Evolutionary conservation across 2,329 filamentous ascomycete species (phyloP).

Genomic region (Cadophora malorum): DNA sequence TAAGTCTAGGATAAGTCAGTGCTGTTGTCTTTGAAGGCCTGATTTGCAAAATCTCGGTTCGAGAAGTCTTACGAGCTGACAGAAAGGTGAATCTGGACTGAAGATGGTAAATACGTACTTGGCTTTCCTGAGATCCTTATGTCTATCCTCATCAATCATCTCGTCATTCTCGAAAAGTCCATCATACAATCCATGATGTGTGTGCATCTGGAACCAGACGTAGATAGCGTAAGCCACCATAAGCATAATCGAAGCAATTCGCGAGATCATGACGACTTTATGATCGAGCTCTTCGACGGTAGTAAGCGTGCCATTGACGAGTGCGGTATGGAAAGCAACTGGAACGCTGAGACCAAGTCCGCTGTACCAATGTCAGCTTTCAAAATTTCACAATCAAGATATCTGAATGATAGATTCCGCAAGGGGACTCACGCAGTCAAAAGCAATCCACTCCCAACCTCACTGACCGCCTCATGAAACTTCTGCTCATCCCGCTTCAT

Average conservation of each 20-base stretch:
- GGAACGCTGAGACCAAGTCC: slow-evolving; percentile 52
- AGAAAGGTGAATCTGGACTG: background rate
- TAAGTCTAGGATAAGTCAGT: slow-evolving; percentile 53
- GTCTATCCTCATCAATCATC: slow-evolving; percentile 66
- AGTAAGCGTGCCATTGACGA: slow-evolving; percentile 43
- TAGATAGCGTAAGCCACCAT: slow-evolving; percentile 72
- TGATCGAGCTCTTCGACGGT: slow-evolving; percentile 51
- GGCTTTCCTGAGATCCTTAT: slow-evolving; percentile 63
- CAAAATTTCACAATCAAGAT: background rate
- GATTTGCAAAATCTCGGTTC: background rate
- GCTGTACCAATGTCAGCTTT: slow-evolving; percentile 38
- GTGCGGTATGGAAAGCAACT: slow-evolving; percentile 54
- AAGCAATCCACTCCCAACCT: slow-evolving; percentile 78
- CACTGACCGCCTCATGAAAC: slow-evolving; percentile 78
- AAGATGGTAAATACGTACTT: slow-evolving; percentile 51
- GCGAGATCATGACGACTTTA: slow-evolving; percentile 70
- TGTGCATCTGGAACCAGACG: slow-evolving; percentile 74
- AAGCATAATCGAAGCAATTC: slow-evolving; percentile 73
- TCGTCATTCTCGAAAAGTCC: slow-evolving; percentile 76
- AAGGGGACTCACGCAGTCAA: slow-evolving; percentile 68
- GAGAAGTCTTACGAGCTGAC: background rate
- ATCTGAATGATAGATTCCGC: background rate
- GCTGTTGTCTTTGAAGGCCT: background rate
- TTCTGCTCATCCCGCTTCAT: slow-evolving; percentile 69
- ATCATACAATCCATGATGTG: slow-evolving; percentile 79